Evolutionary conservation across 768 basidiomycete species (phyloP), one percentile per base, ranked within the genome.

Genomic region (Leccinellum albellum): DNA sequence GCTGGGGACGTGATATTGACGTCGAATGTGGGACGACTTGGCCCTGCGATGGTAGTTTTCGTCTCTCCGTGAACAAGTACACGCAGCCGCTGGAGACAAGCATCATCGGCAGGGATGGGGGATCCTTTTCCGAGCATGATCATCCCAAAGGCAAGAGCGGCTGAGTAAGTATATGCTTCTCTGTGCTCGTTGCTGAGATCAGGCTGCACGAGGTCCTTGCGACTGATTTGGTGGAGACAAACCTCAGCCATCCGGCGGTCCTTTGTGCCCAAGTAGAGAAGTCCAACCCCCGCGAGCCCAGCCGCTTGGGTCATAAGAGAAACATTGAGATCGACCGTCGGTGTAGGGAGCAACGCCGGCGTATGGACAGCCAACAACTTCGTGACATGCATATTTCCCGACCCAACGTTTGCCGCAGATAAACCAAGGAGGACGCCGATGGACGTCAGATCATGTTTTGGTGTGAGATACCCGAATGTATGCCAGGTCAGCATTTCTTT

Each of bases 391-490:
- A 84, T 79, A 65, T 97, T 91, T 37, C 84, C 83, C 55, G 81
- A 91, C 6, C 94, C 96, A 29, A 93, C 78, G 63, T 94, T 91
- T 1, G 94, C 91, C 2, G 93, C 92, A 2, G 94, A 86, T 45
- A 98, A 79, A n/a, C 97, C 97, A 4, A 99, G 83, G 0, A 99
- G 80, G 42, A 98, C 82, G 2, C 89, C 97, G 48, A 97, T 93
- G 3, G 93, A 94, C 0, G 96, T 98, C 60, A 93, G 79, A 64
- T 98, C 95, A 68, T 98, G 95, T 66, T 98, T 94, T 5, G 94
- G 92, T 3, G 94, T 95, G 64, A 99, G 82, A 70, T 98, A 97
- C 14, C 86, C 85, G 70, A 96, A 98, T 0, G 94, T 94, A 71
- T 97, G 93, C 91, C 94, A 96, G 2, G 92, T 93, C 64, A 91